These are phyloP conservation scores for Proliferodiscus dingleyae DNA, from an alignment of 2,329 filamentous ascomycete species.

Conservation along the genomic window DNA sequence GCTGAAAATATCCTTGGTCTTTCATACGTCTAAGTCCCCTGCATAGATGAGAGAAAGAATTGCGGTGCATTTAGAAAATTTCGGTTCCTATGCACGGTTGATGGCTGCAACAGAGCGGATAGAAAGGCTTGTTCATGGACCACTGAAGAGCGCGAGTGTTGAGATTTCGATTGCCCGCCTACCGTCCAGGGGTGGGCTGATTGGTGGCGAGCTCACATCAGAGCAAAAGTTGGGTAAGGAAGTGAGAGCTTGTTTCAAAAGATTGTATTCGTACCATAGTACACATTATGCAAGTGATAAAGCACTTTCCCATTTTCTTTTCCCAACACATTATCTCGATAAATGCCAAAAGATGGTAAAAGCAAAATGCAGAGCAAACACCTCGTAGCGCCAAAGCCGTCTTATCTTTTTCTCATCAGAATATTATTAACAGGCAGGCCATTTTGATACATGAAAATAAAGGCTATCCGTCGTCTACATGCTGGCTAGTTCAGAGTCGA, in stretches of 20 bases:
- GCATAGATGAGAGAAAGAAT: no score
- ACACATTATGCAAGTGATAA: background rate
- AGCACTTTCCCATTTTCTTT: background rate
- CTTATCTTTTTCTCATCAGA: background rate
- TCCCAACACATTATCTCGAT: background rate
- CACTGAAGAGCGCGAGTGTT: no score
- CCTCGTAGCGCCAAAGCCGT: background rate
- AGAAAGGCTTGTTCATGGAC: no score
- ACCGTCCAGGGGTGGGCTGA: no score
- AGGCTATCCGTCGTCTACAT: slow-evolving; percentile 76
- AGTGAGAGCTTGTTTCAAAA: background rate
- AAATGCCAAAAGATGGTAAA: no score
- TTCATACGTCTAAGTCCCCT: no score
- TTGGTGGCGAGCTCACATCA: no score
- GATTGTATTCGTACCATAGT: background rate
- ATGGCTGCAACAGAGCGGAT: no score
- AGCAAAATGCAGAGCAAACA: background rate
- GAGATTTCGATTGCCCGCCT: no score
- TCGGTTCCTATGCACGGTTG: no score
- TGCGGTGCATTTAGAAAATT: no score
- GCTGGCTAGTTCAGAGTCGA: slow-evolving; percentile 87
- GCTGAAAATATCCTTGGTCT: no score
- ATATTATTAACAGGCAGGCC: background rate
- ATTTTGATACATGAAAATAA: slow-evolving; percentile 5
- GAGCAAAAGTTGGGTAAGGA: background rate